Evolutionary conservation across 768 basidiomycete genomes (phyloP).

Genomic region (Trametes cinnabarina): DNA sequence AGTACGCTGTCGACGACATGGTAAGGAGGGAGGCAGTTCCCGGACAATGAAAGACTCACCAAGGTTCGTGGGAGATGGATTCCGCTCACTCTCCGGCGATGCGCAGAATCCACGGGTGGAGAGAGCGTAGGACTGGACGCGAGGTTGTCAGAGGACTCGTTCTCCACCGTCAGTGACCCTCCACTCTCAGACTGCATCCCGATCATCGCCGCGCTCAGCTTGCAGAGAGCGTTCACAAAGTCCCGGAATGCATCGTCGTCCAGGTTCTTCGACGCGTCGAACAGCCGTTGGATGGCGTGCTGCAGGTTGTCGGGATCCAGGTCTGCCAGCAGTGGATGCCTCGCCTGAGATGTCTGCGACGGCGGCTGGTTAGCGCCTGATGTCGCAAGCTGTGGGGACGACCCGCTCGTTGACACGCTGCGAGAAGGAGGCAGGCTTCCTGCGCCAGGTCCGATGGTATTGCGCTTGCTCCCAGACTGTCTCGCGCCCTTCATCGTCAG

Average conservation of each 20-base stretch:
- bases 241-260: conserved; percentile 80
- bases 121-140: conserved; percentile 25
- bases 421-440: conserved; percentile 35
- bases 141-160: conserved; percentile 42
- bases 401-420: conserved; percentile 25
- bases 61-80: conserved; percentile 79
- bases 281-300: conserved; percentile 73
- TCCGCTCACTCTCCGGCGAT: conserved; percentile 79
- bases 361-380: conserved; percentile 24
- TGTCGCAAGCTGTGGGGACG: conserved; percentile 12
- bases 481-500: conserved; percentile 58
- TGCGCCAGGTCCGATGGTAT: conserved; percentile 32
- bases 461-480: conserved; percentile 17
- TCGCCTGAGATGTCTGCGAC: conserved; percentile 26
- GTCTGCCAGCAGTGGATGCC: conserved; percentile 68
- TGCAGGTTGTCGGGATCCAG: conserved; percentile 75
- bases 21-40: conserved; percentile 1
- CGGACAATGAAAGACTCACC: conserved; percentile 43
- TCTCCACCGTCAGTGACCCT: conserved; percentile 29
- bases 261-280: conserved; percentile 81
- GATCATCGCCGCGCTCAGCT: conserved; percentile 89
- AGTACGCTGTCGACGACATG: conserved; percentile 51
- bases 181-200: conserved; percentile 67
- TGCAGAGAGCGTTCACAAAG: conserved; percentile 78
- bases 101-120: conserved; percentile 45